Percentiles rank a stretch among this genome's conserved stretches.
phyloP scores from a whole-genome alignment of 495 filamentous ascomycete species.

The Bathelium albidoporum region DNA sequence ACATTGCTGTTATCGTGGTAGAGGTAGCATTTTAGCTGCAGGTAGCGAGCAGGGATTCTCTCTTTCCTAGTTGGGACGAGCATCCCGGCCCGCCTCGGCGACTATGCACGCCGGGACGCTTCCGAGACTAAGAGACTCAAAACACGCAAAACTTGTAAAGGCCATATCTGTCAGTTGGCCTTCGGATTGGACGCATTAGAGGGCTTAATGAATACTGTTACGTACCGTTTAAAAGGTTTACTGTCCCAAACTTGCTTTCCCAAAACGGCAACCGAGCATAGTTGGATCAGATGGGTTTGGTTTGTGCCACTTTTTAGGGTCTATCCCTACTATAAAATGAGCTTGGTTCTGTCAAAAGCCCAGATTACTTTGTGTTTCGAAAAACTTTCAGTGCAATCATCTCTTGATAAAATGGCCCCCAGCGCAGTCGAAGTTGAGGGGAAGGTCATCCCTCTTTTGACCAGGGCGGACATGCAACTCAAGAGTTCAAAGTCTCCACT shows the following conservation, averaged over 20 bases:
- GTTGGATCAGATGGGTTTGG: neutral
- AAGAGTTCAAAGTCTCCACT: neutral
- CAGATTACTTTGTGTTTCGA: neutral
- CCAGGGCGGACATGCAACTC: neutral
- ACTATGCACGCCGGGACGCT: neutral
- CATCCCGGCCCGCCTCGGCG: neutral
- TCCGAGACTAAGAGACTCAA: neutral
- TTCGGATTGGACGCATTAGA: neutral
- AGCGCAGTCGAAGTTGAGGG: neutral
- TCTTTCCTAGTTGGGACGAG: constrained; percentile 1
- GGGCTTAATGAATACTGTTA: neutral
- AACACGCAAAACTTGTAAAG: neutral
- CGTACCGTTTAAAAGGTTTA: neutral
- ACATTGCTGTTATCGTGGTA: neutral
- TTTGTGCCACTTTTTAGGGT: neutral
- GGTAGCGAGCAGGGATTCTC: neutral
- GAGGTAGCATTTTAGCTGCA: neutral
- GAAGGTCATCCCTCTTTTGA: neutral
- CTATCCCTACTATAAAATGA: neutral
- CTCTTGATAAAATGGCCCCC: neutral
- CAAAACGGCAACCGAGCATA: neutral
- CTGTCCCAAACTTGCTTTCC: neutral
- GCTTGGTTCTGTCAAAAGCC: neutral
- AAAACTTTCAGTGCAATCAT: neutral
- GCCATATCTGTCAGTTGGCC: neutral